A percentile compares a stretch with the other conserved stretches of the same genome.
Evolutionary conservation across 2,329 filamentous ascomycete genomes (phyloP).

Genomic region (Xylaria sp.): DNA sequence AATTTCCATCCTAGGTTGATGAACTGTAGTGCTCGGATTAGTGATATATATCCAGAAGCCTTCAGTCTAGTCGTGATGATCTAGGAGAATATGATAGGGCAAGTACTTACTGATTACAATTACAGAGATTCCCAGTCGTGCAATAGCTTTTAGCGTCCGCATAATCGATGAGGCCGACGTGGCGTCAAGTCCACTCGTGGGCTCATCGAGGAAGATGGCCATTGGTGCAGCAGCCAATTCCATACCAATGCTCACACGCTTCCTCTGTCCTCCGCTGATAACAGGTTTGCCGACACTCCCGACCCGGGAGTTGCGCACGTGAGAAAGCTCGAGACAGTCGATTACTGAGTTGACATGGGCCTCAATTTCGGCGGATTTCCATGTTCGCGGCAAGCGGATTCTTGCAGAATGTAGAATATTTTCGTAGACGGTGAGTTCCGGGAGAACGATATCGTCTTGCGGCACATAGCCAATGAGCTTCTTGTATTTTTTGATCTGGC

Average conservation of each 20-base stretch:
- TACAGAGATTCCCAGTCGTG: constrained; percentile 65
- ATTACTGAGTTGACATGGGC: constrained; percentile 67
- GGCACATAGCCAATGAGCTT: constrained; percentile 71
- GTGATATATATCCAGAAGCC: background rate
- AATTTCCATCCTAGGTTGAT: constrained; percentile 68
- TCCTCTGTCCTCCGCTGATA: constrained; percentile 67
- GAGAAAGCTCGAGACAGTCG: constrained; percentile 62
- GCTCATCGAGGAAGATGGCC: constrained; percentile 65
- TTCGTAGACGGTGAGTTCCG: constrained; percentile 69
- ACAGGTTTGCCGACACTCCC: constrained; percentile 62
- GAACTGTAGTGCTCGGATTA: constrained; percentile 49
- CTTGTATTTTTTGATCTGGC: constrained; percentile 62
- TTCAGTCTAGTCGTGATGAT: background rate
- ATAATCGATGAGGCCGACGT: constrained; percentile 66
- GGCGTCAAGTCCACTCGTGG: constrained; percentile 64
- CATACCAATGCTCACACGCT: constrained; percentile 68
- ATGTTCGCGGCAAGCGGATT: constrained; percentile 62
- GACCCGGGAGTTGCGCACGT: constrained; percentile 62
- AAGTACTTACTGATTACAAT: constrained; percentile 58
- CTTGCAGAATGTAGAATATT: constrained; percentile 70
- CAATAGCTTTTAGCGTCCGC: constrained; percentile 63
- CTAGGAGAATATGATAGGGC: too few species aligned
- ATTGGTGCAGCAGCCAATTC: constrained; percentile 67
- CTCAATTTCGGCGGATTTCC: constrained; percentile 60
- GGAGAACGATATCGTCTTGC: constrained; percentile 69